Base-by-base conservation (phyloP, 2,329 filamentous ascomycete species). In the Knufia fluminis region DNA sequence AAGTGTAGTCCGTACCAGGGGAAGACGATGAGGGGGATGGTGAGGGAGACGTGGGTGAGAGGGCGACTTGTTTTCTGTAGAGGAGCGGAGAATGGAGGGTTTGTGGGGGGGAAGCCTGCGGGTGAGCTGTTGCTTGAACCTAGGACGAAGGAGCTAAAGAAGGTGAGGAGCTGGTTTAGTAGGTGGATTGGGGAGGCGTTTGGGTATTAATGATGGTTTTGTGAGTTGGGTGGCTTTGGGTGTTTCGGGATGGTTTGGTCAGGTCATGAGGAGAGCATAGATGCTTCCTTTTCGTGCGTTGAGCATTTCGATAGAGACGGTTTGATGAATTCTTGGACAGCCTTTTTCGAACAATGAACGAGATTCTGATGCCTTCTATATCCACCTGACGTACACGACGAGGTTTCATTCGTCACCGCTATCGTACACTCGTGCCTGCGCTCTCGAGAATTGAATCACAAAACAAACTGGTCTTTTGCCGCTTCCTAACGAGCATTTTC, bases 1-100 rank as follows among this genome's bases (percentile, higher is more conserved):
- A 87, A 88, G 62, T 90, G 88, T 72, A 89, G 83, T 50, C 89
- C 90, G 0, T 96, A 94, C 75, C 85, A 95, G 65, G 86, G 86
- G 17, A 85, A 83, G 66, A 75, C 72, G 26, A 82, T 96, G 60
- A 77, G 75, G 41, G 90, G 90, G 1, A 78, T 88, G 52, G 89
- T 95, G 9, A 73, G 71, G 51, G 86, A 94, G 74, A 95, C 90
- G 6, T 95, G 87, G 85, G 62, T 96, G 54, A 75, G 89, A 4
- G 90, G 90, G 0, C 71, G 71, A 55, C 82, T 77, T 64, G 76
- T 95, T n/a, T 94, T 85, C 65, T 76, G 78, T 54, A 72, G 85
- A 26, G 80, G 78, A n/a, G 77, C 71, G 0, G 70, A 71, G n/a
- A 55, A 57, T 36, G 59, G 62, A n/a, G 67, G 68, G 17, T 71